phyloP scores from a whole-genome alignment of 148 eudicot genomes.

The Agrostemma githago region DNA sequence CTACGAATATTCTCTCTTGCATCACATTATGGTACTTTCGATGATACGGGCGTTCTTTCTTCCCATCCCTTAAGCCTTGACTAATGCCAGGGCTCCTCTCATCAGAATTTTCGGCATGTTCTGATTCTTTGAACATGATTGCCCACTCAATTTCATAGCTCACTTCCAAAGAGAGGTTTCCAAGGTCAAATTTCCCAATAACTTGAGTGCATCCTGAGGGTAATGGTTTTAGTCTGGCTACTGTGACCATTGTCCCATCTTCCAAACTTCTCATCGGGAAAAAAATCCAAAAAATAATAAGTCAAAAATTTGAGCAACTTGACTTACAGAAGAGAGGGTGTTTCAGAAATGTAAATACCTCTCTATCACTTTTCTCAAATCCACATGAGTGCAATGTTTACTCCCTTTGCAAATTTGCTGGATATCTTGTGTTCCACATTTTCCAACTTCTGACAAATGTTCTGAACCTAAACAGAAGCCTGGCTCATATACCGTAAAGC shows the following conservation, averaged over 20 bases:
- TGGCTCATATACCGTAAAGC: constrained; percentile 22
- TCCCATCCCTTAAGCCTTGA: background rate
- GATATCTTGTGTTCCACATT: background rate
- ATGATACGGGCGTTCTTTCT: background rate
- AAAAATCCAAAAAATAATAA: background rate
- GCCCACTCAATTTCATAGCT: constrained; percentile 41
- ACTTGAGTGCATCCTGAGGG: constrained; percentile 41
- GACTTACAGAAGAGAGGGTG: background rate
- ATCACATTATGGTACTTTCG: background rate
- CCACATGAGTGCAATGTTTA: background rate
- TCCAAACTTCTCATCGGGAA: background rate
- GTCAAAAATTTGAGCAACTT: background rate
- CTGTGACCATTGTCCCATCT: constrained; percentile 18
- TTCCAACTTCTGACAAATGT: too few relatives aligned
- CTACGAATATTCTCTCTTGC: background rate
- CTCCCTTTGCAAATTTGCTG: background rate
- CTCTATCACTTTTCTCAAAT: constrained; percentile 1
- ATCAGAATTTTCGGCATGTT: constrained; percentile 11
- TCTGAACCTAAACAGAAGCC: background rate
- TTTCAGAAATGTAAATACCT: constrained; percentile 7
- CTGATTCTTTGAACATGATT: constrained; percentile 41
- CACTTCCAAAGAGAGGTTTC: constrained; percentile 39
- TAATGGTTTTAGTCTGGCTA: constrained; percentile 31
- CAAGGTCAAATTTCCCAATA: constrained; percentile 37
- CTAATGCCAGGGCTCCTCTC: constrained; percentile 32